Evolutionary conservation across 768 basidiomycete species (phyloP), one percentile per base, ranked within the genome.

Genomic region (Suillus sp.): DNA sequence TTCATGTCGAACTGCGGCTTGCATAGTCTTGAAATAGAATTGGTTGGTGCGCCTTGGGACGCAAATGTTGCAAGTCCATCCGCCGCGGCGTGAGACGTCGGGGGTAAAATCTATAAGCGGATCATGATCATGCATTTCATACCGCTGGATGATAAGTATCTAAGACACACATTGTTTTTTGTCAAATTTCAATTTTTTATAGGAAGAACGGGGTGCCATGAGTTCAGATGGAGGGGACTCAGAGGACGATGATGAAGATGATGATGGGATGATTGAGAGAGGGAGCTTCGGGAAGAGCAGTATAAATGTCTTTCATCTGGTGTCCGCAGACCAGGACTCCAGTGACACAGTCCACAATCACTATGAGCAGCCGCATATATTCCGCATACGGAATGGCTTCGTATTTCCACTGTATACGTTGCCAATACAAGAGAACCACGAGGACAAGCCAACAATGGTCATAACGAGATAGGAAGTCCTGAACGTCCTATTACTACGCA

Each of bases 61-160:
- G 68, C 78, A 78, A n/a, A 71, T 58, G 48, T 71, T 73, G 65
- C 76, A 80, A 45, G 70, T 66, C 73, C 75, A 78, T 63, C 70
- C 70, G 40, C 66, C 69, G 40, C 66, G 75, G 56, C 74, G 72
- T 67, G 64, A 67, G 18, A 66, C 51, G 55, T 66, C 66, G 38
- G 67, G 69, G 18, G 70, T 69, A 61, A 76, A 76, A 67, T 67
- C 72, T 73, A 20, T 43, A 42, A 45, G 54, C 32, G 25, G 35
- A 27, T 57, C 27, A 57, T 38, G 37, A 18, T n/a, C 51, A 53
- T 32, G 11, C 25, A 18, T 25, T 34, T 34, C n/a, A 38, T 20
- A 35, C 20, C 27, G 38, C 27, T 27, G 11, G 18, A 27, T 38
- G 5, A 40, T 27, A 8, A 51, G 6, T 20, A 6, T 60, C 25